phyloP scores from a whole-genome alignment of 352 stramenopile genomes.

The Pythium apleroticum region DNA sequence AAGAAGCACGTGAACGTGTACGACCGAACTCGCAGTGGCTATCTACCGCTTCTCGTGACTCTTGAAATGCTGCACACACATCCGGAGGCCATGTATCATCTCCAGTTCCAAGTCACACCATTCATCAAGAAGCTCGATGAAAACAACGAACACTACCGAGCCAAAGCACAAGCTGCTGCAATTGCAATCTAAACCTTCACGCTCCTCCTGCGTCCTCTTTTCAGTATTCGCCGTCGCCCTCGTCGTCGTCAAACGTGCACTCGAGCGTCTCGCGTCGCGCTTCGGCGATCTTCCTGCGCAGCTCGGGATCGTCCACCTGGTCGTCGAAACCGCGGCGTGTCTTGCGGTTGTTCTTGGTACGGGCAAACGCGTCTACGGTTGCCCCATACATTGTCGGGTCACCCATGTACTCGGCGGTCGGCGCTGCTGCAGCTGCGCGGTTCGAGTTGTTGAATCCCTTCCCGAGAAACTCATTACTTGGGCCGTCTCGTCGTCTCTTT shows the following conservation, averaged over 20 bases:
- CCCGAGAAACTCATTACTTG: neutral
- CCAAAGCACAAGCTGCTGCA: slow-evolving; percentile 36
- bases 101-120: slow-evolving; percentile 48
- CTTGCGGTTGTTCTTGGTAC: slow-evolving; percentile 4
- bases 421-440: neutral
- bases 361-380: slow-evolving; percentile 17
- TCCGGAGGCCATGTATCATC: slow-evolving; percentile 37
- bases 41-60: slow-evolving; percentile 31
- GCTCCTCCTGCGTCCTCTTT: neutral
- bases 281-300: slow-evolving; percentile 33
- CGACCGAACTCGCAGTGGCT: slow-evolving; percentile 38
- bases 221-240: slow-evolving; percentile 21
- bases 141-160: slow-evolving; percentile 44
- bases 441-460: neutral
- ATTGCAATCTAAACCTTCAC: slow-evolving; percentile 7
- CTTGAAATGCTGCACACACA: slow-evolving; percentile 52
- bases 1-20: slow-evolving; percentile 66
- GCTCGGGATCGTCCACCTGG: slow-evolving; percentile 6
- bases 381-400: slow-evolving; percentile 21
- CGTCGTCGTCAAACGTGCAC: slow-evolving; percentile 33
- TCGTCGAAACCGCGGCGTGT: slow-evolving; percentile 1
- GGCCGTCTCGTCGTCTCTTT: neutral
- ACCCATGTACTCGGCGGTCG: slow-evolving; percentile 4
- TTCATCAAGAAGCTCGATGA: slow-evolving; percentile 48
- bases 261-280: slow-evolving; percentile 36